These are phyloP conservation scores for Austroboletus festivus DNA, from an alignment of 768 basidiomycete genomes.

Conservation along the genomic window DNA sequence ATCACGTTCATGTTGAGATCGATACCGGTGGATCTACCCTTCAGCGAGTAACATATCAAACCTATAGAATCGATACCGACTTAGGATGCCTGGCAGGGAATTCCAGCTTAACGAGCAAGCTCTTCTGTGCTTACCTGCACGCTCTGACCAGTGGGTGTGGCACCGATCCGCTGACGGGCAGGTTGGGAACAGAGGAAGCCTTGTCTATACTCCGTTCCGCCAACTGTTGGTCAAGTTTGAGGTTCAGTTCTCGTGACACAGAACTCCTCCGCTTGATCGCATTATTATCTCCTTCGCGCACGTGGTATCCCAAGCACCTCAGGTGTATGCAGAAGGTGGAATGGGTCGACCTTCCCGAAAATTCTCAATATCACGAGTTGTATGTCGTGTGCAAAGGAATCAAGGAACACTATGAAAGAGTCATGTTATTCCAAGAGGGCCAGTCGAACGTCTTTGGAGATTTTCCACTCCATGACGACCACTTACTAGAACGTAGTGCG, in stretches of 20 bases:
- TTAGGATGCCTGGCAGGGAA: slow-evolving; percentile 17
- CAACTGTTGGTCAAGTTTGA: slow-evolving; percentile 38
- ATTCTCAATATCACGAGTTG: slow-evolving; percentile 33
- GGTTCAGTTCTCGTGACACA: slow-evolving; percentile 15
- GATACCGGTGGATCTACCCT: background rate
- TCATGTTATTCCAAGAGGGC: slow-evolving; percentile 8
- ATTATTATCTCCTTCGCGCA: slow-evolving; percentile 31
- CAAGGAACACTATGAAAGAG: slow-evolving; percentile 18
- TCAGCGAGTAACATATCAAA: slow-evolving; percentile 15
- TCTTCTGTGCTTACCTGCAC: slow-evolving; percentile 41
- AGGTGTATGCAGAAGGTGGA: slow-evolving; percentile 38
- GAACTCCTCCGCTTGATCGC: slow-evolving; percentile 33
- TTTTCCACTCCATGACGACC: background rate
- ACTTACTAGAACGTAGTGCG: slow-evolving; percentile 15
- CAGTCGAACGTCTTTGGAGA: slow-evolving; percentile 32
- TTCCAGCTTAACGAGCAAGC: slow-evolving; percentile 23
- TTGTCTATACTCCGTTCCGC: slow-evolving; percentile 37
- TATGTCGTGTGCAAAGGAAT: slow-evolving; percentile 24
- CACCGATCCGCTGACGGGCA: slow-evolving; percentile 40
- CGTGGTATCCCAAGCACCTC: slow-evolving; percentile 38
- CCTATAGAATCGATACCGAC: slow-evolving; percentile 27
- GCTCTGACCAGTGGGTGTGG: slow-evolving; percentile 41
- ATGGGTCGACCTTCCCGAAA: slow-evolving; percentile 23
- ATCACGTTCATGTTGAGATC: slow-evolving; percentile 10
- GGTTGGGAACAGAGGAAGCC: slow-evolving; percentile 43